Evolutionary conservation across 257 asterid species (phyloP).

Genomic region (Scutellaria minor): DNA sequence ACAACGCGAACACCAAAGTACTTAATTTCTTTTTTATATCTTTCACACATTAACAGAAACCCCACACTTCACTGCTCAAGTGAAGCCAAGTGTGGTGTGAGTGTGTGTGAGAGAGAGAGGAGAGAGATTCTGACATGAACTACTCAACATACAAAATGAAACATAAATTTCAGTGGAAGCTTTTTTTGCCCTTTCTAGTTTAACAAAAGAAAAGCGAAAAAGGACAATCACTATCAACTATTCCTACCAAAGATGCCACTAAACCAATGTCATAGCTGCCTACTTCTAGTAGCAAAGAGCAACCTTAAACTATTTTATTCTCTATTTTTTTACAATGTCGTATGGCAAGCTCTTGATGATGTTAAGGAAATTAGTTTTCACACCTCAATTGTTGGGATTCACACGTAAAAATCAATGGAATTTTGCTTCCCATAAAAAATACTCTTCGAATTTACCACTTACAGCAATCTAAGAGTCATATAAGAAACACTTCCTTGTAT

Average conservation of each 20-base stretch:
- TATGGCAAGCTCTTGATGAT: not conserved
- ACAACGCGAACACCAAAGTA: no score
- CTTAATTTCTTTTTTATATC: no score
- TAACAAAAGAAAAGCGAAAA: not conserved
- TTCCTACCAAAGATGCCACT: no score
- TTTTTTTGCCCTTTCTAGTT: not conserved
- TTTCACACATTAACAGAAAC: no score
- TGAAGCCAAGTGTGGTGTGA: no score
- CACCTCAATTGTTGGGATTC: slow-evolving; percentile 12
- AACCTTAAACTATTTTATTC: not conserved
- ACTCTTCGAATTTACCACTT: slow-evolving; percentile 15
- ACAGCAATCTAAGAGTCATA: slow-evolving; percentile 7
- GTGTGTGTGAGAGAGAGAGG: not conserved
- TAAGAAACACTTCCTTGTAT: not conserved
- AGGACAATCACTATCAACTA: not conserved
- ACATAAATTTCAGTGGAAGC: not conserved
- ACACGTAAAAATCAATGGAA: slow-evolving; percentile 13
- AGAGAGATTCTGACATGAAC: not conserved
- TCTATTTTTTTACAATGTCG: not conserved
- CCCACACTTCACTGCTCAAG: no score
- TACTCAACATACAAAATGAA: not conserved
- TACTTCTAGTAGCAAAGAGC: not conserved
- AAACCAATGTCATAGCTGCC: not conserved
- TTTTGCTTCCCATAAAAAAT: not conserved
- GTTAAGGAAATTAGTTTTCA: not conserved